phyloP scores from a whole-genome alignment of 2,329 filamentous ascomycete species.

The Onygenales sp. region DNA sequence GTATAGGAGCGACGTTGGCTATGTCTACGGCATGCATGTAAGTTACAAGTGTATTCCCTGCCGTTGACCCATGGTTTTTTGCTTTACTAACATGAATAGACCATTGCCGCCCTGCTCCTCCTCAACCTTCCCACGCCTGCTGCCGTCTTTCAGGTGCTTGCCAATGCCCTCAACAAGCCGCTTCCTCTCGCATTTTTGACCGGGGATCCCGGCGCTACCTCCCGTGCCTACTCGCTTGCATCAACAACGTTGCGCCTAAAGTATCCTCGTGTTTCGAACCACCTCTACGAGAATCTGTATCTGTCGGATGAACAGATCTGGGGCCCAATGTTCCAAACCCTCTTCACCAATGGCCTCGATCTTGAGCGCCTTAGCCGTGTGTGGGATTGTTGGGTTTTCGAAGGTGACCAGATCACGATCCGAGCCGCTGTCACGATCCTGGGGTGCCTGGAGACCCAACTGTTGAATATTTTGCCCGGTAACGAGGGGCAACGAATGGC shows the following conservation, averaged over 20 bases:
- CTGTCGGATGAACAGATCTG: slow-evolving; percentile 38
- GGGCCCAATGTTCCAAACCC: slow-evolving; percentile 44
- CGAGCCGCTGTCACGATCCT: slow-evolving; percentile 35
- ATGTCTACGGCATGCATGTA: slow-evolving; percentile 49
- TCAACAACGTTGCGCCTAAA: slow-evolving; percentile 50
- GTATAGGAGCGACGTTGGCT: slow-evolving; percentile 55
- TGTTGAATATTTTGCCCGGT: slow-evolving; percentile 30
- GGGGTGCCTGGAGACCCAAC: slow-evolving; percentile 33
- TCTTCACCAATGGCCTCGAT: slow-evolving; percentile 43
- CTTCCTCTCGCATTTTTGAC: slow-evolving; percentile 53
- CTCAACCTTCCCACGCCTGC: slow-evolving; percentile 45
- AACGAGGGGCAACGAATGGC: slow-evolving; percentile 23
- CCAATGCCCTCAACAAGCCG: slow-evolving; percentile 52
- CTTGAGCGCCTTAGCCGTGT: slow-evolving; percentile 46
- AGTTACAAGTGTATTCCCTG: slow-evolving; percentile 13
- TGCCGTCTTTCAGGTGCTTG: slow-evolving; percentile 49
- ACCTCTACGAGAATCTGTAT: slow-evolving; percentile 36
- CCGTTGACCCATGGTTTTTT: neutral
- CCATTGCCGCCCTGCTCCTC: slow-evolving; percentile 49
- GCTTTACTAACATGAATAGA: slow-evolving; percentile 17
- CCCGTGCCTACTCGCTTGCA: slow-evolving; percentile 46
- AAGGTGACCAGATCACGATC: slow-evolving; percentile 45
- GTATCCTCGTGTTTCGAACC: slow-evolving; percentile 44
- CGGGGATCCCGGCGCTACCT: slow-evolving; percentile 46
- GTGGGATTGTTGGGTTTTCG: slow-evolving; percentile 54